These are phyloP conservation scores for Backusella parvicylindrica DNA, from an alignment of 192 early-diverging fungal genomes.

Conservation along the genomic window DNA sequence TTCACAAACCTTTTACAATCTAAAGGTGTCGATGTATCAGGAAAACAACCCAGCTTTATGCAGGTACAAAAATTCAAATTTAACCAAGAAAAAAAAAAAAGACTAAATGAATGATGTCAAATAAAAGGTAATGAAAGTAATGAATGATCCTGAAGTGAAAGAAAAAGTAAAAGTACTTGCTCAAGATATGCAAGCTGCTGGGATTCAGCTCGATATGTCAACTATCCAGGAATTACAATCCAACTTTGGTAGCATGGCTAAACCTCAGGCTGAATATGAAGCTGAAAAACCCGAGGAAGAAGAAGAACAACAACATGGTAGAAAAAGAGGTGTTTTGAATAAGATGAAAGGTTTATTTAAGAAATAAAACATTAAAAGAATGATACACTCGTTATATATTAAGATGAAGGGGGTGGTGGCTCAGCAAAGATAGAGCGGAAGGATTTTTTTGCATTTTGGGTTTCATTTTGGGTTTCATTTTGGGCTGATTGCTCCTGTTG, in stretches of 20 bases:
- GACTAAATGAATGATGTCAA: background rate
- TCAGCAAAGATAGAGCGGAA: background rate
- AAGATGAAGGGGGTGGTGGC: background rate
- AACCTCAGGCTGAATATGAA: background rate
- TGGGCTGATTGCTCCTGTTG: background rate
- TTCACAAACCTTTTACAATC: slow-evolving; percentile 23
- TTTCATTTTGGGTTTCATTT: slow-evolving; percentile 24
- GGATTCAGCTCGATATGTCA: slow-evolving; percentile 28
- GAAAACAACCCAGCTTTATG: slow-evolving; percentile 19
- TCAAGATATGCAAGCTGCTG: slow-evolving; percentile 23
- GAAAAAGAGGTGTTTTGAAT: slow-evolving; percentile 15
- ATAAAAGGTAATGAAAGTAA: slow-evolving; percentile 19
- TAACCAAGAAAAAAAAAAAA: background rate
- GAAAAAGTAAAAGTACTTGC: slow-evolving; percentile 8
- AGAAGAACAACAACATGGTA: background rate
- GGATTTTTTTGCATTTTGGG: background rate
- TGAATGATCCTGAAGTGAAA: slow-evolving; percentile 26
- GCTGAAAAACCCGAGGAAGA: background rate
- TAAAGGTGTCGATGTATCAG: slow-evolving; percentile 23
- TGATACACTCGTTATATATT: background rate
- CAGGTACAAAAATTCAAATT: slow-evolving; percentile 14
- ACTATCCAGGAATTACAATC: slow-evolving; percentile 23
- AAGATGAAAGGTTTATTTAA: slow-evolving; percentile 33
- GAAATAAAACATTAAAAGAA: slow-evolving; percentile 6
- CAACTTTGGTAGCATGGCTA: slow-evolving; percentile 2